A percentile compares a stretch with the other conserved stretches of the same genome.
phyloP scores from a whole-genome alignment of 441 rosid species.

The Adansonia gregorii region DNA sequence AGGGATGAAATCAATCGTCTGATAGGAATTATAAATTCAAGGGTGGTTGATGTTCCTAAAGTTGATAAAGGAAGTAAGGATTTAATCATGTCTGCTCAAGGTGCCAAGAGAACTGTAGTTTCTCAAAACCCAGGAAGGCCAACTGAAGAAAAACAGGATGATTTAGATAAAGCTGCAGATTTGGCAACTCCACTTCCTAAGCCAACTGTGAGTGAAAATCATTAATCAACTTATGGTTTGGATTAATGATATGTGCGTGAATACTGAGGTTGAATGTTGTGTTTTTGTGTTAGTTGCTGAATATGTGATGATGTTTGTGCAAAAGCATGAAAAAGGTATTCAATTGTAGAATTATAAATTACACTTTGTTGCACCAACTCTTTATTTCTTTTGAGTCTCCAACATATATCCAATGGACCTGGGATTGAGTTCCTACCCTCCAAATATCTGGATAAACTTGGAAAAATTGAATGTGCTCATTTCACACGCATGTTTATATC shows the following conservation, averaged over 20 bases:
- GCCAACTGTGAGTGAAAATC: conserved; percentile 53
- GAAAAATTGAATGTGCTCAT: background rate
- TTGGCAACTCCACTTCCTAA: conserved; percentile 46
- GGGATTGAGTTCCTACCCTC: background rate
- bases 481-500: background rate
- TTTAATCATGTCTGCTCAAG: conserved; percentile 33
- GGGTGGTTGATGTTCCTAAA: conserved; percentile 50
- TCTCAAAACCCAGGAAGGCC: conserved; percentile 42
- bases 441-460: background rate
- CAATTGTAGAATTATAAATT: background rate
- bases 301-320: background rate
- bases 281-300: background rate
- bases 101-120: conserved; percentile 35
- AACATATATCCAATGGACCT: background rate
- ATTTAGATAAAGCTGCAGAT: conserved; percentile 38
- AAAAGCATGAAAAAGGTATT: background rate
- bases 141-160: conserved; percentile 42
- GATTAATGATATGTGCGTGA: background rate
- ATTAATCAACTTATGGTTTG: conserved; percentile 21
- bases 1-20: conserved; percentile 73
- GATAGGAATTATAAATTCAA: conserved; percentile 63
- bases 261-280: conserved; percentile 1
- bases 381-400: background rate
- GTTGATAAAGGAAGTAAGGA: conserved; percentile 42
- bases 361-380: background rate